phyloP scores from a whole-genome alignment of 1,284 basidiomycete species.

The Rhodotorula sp. region DNA sequence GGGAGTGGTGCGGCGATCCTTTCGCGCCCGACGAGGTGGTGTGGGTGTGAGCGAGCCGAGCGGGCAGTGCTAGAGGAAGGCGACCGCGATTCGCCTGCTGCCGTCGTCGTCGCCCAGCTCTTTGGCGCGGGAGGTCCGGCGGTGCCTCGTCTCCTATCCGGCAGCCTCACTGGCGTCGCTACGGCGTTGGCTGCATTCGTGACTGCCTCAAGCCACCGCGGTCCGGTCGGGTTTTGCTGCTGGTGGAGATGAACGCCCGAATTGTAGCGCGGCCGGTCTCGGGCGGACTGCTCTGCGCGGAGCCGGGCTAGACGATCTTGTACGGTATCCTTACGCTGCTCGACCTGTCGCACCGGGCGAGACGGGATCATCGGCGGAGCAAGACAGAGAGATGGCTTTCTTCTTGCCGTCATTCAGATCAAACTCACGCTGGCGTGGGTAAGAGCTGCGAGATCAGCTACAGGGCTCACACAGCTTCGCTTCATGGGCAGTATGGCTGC shows the following conservation, averaged over 20 bases:
- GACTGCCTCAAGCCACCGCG: constrained; percentile 1
- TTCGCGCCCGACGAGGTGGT: constrained; percentile 2
- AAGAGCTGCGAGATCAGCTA: neutral
- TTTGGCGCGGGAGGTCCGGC: constrained; percentile 19
- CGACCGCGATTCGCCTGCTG: neutral
- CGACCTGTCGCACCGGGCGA: neutral
- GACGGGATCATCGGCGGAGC: constrained; percentile 14
- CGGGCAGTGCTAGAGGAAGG: neutral
- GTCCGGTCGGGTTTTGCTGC: neutral
- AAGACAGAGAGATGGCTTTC: too few species aligned
- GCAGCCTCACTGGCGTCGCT: neutral
- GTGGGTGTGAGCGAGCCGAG: neutral
- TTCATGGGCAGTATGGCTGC: neutral
- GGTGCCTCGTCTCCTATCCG: constrained; percentile 1
- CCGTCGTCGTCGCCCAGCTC: constrained; percentile 3
- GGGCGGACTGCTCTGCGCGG: constrained; percentile 8
- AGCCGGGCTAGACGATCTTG: constrained; percentile 11
- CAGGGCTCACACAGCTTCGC: neutral
- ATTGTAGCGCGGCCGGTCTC: neutral
- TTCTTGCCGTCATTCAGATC: too few species aligned
- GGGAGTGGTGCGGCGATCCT: constrained; percentile 7
- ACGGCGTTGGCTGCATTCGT: neutral
- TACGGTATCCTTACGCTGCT: constrained; percentile 1
- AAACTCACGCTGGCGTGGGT: too few species aligned
- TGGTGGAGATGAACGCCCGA: neutral